Base-by-base conservation (phyloP, 2,329 filamentous ascomycete species). In the Anthostomella pinea region DNA sequence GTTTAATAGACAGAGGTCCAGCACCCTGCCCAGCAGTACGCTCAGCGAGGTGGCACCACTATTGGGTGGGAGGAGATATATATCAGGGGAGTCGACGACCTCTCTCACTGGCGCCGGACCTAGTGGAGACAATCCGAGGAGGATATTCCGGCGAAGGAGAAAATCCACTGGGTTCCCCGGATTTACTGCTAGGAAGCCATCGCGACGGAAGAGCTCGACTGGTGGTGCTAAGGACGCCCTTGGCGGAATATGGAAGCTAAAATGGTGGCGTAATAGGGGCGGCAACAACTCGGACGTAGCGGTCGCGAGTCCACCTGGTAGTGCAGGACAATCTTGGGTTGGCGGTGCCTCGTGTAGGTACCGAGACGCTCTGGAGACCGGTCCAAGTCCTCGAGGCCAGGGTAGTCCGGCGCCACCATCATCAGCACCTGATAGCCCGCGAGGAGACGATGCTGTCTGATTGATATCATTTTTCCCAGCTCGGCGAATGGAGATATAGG, bases 151-250 rank as follows among this genome's bases (percentile, higher is more conserved):
- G 10, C 63, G 71, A 19, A 62, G 78, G 27, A 64, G 78, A 47
- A 77, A 72, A 49, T 81, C 77, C 11, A 81, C 75, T 0, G 78
- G 78, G 0, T 82, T 83, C 43, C 77, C 76, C 0, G 76, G 78
- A 0, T 78, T 82, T 37, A 75, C 70, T 5, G 76, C 78, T 5
- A 66, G 77, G 24, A 65, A 66, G 30, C 45, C 46, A 21, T 60
- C 64, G 21, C 56, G 64, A 13, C 56, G 64, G 29, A 64, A 62
- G 41, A 65, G 61, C 35, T 62, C 59, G 35, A 56, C 57, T 25
- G 52, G 55, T 3, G 59, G 57, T 15, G 57, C 74, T 1, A 75
- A 78, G 30, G 71, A 73, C 10, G 67, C 73, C 0, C 54, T 76
- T 1, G 67, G 70, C 5, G 71, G 70, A 1, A 62, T 82, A 16